Percentiles rank a stretch among this genome's conserved stretches.
These are phyloP conservation scores for Xanthoconium stramineum DNA, from an alignment of 768 basidiomycete genomes.

Conservation along the genomic window DNA sequence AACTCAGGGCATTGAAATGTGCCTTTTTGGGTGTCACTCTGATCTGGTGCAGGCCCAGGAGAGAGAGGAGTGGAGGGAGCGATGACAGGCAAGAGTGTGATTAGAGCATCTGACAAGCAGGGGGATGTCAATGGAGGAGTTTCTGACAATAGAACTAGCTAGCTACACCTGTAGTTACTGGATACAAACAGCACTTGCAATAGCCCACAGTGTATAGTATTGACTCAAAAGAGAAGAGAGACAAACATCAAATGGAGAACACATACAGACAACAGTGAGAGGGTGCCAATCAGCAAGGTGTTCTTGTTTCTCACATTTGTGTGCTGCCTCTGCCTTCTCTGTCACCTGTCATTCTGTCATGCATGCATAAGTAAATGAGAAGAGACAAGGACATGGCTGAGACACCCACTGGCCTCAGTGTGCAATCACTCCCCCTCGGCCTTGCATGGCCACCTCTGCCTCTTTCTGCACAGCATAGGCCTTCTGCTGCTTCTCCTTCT, in stretches of 20 bases:
- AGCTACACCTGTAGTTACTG: slow-evolving; percentile 8
- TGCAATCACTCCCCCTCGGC: slow-evolving; percentile 44
- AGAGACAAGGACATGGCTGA: not conserved
- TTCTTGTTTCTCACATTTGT: slow-evolving; percentile 63
- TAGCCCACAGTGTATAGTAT: slow-evolving; percentile 7
- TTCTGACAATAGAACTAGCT: not conserved
- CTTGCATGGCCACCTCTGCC: slow-evolving; percentile 29
- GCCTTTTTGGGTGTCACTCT: too few relatives aligned
- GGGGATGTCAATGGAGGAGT: too few relatives aligned
- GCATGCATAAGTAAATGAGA: not conserved
- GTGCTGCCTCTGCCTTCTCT: slow-evolving; percentile 53
- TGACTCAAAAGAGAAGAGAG: slow-evolving; percentile 4
- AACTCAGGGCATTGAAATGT: too few relatives aligned
- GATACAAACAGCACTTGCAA: slow-evolving; percentile 1
- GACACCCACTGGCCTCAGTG: slow-evolving; percentile 48
- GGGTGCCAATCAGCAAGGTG: slow-evolving; percentile 39
- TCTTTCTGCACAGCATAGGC: slow-evolving; percentile 59
- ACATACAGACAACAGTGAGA: not conserved
- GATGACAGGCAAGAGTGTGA: too few relatives aligned
- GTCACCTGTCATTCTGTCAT: slow-evolving; percentile 50
- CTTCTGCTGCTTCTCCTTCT: slow-evolving; percentile 64
- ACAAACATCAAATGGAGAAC: not conserved
- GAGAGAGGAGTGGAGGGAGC: too few relatives aligned
- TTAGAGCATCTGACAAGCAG: too few relatives aligned
- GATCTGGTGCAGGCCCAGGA: too few relatives aligned